Base-by-base conservation (phyloP, 2,329 filamentous ascomycete genomes). In the Drechslerella coelobrocha region DNA sequence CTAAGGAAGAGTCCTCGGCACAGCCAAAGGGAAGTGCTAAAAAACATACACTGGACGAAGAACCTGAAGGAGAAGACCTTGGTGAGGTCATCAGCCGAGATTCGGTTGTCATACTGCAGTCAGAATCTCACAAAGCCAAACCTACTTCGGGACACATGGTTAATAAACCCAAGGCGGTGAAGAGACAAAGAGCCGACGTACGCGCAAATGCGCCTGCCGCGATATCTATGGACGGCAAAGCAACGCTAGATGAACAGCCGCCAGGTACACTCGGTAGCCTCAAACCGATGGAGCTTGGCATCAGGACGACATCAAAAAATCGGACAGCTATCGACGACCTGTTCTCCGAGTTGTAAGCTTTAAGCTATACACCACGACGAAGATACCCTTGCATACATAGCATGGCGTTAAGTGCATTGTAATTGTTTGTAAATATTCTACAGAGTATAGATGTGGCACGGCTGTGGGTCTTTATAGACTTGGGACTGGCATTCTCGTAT, bases 261-360 rank as follows among this genome's bases (percentile, higher is more conserved):
- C n/a, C 31, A 29, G 37, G 5, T 7, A n/a, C 41, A 59, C 27
- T 43, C n/a, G 17, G 26, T 6, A 57, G 23, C 2, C 10, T 7
- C 17, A 12, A 31, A 5, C 12, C 34, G 12, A 39, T n/a, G 17
- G 34, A 10, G 5, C 2, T 14, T 17, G 19, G 26, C 23, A 2
- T 7, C 21, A 51, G 29, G 2, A 29, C 24, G n/a, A 51, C 24
- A 2, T 10, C 41, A 7, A 45, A 52, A 41, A 68, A 55, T 37
- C 47, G 65, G 41, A 69, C 65, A 1, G 65, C 57, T 2, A 69
- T 69, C 7, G 65, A 69, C 31, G 65, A 69, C 48, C 41, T 69
- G 27, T 69, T 69, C 31, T 57, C 57, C 1, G 65, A 31, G n/a
- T 34, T 68, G 3, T 68, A 24, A 61, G 45, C 6, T 3, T 21